Base-by-base conservation (phyloP, 2,329 filamentous ascomycete species). In the Aspergillus fructus region DNA sequence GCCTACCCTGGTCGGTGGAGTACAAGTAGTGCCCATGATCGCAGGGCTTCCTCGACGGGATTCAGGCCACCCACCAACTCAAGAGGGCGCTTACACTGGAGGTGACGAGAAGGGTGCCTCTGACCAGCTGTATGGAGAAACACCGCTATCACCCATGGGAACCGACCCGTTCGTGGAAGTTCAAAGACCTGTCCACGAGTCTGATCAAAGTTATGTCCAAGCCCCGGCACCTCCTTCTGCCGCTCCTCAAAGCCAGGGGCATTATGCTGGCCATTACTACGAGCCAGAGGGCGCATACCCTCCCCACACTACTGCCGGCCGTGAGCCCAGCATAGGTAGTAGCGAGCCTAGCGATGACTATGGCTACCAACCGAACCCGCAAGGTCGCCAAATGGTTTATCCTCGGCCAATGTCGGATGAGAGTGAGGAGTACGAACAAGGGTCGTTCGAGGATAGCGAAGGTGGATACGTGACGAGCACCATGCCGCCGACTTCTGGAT, bases 11-110 rank as follows among this genome's bases (percentile, higher is more conserved):
- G 90, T 99, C 8, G 92, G 93, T 49, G 93, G 93, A 42, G 91
- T 97, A 12, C 93, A 97, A 69, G 94, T 99, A 12, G 90, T 97
- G 17, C 94, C 94, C 6, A 96, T 96, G 90, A 88, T 88, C 46
- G 88, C 89, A 64, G 87, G 87, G 9, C 81, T 87, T 12, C 81
- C 83, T 67, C 83, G 81, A 43, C 79, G 81, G 55, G 78, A 74
- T 21, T 74, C 76, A 11, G 79, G 77, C 46, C 72, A 74, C 19
- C 78, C 80, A 13, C 74, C 76, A 17, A 78, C 79, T 3, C 69
- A 76, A 43, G 80, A 82, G 60, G 77, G 75, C 13, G 71, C 78
- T 5, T 78, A 77, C 57, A 61, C 68, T 47, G 70, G 74, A 27
- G 76, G 71, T 5, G 70, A 53, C 65, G 49, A 50, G 65, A 58